Evolutionary conservation across 176 grass and related monocot species (phyloP).

Genomic region (Cenchrus purpureus): DNA sequence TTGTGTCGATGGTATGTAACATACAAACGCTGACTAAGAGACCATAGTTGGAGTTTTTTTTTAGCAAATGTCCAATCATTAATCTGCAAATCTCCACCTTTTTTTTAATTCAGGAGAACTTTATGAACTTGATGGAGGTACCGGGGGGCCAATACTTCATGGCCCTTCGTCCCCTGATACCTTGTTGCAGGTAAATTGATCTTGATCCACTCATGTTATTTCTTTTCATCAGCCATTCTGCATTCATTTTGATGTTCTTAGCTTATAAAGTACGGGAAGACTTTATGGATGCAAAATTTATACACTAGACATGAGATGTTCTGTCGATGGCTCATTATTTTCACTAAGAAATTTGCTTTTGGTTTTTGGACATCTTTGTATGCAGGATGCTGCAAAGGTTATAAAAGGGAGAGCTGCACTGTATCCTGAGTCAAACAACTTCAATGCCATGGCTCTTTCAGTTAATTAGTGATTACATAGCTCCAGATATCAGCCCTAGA

Average conservation of each 20-base stretch:
- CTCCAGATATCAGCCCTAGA: neutral
- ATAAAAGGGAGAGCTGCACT: constrained; percentile 59
- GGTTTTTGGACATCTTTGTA: constrained; percentile 1
- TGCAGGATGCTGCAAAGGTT: constrained; percentile 68
- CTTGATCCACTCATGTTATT: neutral
- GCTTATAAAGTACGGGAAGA: too few relatives aligned
- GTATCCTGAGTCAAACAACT: constrained; percentile 71
- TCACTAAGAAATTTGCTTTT: neutral
- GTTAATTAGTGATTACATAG: constrained; percentile 13
- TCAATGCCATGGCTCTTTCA: constrained; percentile 84
- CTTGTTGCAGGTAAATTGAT: constrained; percentile 73
- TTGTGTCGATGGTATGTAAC: constrained; percentile 78
- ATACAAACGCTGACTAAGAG: too few relatives aligned
- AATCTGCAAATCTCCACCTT: neutral
- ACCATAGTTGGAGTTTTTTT: neutral
- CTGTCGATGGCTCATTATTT: neutral
- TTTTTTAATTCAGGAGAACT: constrained; percentile 59
- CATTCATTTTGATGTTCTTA: neutral
- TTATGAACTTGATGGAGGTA: constrained; percentile 83
- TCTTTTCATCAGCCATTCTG: neutral
- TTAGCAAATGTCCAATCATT: neutral
- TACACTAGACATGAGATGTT: neutral
- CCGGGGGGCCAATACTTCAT: constrained; percentile 54
- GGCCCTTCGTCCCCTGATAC: constrained; percentile 63
- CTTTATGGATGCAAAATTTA: too few relatives aligned